phyloP scores from a whole-genome alignment of 345 rosid species.

The Odontarrhena argentea region DNA sequence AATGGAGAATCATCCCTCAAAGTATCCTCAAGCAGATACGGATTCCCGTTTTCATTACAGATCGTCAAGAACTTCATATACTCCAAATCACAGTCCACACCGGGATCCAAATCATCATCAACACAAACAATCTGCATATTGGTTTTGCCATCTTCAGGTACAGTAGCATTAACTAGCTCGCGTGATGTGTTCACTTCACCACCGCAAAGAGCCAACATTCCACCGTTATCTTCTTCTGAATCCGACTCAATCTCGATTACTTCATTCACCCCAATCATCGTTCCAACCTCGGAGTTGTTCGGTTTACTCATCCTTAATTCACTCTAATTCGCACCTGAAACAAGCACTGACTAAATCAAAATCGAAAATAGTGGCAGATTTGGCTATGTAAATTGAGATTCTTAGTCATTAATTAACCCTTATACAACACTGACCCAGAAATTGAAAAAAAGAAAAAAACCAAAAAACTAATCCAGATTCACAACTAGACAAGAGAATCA shows the following conservation, averaged over 20 bases:
- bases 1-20: background rate
- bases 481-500: background rate
- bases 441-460: background rate
- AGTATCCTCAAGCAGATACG: slow-evolving; percentile 36
- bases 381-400: background rate
- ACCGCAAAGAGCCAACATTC: slow-evolving; percentile 18
- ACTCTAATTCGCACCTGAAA: slow-evolving; percentile 7
- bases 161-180: background rate
- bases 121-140: slow-evolving; percentile 17
- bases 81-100: slow-evolving; percentile 14
- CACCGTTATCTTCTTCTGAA: slow-evolving; percentile 8
- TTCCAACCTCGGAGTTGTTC: background rate
- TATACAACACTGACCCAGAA: slow-evolving; percentile 2
- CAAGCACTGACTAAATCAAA: slow-evolving; percentile 24
- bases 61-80: slow-evolving; percentile 23
- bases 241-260: slow-evolving; percentile 24
- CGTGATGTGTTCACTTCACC: slow-evolving; percentile 33
- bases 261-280: slow-evolving; percentile 1
- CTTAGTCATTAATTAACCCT: background rate
- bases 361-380: background rate
- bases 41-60: background rate
- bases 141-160: background rate
- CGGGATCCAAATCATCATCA: slow-evolving; percentile 12
- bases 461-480: background rate
- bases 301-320: slow-evolving; percentile 19